Base-by-base conservation (phyloP, 495 filamentous ascomycete species). In the Penicillium pancosmium region DNA sequence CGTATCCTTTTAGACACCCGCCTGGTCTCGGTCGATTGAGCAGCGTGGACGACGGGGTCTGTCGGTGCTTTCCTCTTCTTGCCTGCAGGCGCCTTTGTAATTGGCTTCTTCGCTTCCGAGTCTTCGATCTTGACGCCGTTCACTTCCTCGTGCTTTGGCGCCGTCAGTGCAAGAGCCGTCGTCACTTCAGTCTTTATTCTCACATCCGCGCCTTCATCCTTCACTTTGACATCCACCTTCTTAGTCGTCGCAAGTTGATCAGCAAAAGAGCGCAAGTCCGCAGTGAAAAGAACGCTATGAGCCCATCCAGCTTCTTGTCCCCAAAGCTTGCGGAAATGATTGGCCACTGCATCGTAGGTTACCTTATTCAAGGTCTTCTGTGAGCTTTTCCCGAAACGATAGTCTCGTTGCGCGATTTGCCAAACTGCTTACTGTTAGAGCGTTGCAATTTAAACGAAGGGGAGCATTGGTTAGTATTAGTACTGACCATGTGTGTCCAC, bases 341-440 rank as follows among this genome's bases (percentile, higher is more conserved):
- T 88, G 4, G 88, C 95, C 43, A 99, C 84, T 8, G 92, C 90
- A 64, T 92, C 87, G 68, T 98, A 97, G 52, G 91, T 94, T 25
- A 83, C 83, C 67, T 93, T 93, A 15, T 86, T 96, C 55, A 99
- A 78, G 33, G 90, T 92, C 63, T 92, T 93, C 61, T 91, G 83
- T 62, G 91, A 91, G 21, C 82, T 82, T 68, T 90, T 94, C 3
- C 91, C 90, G 56, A 98, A 96, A 38, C 87, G 89, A 73, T 99
- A 99, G 71, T 98, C 95, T 47, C 94, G 80, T 68, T 93, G 91
- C 1, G 94, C 94, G 60, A 99, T 97, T 76, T 99, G 92, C 92
- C 92, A 96, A 33, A 98, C 93, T 88, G 64, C 34, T 16, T 9
- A 25, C 27, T 23, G 31, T 62, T 53, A 44, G 41, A 16, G 15